These are phyloP conservation scores for Penicillium verrucosum DNA, from an alignment of 2,329 filamentous ascomycete genomes.

Conservation along the genomic window DNA sequence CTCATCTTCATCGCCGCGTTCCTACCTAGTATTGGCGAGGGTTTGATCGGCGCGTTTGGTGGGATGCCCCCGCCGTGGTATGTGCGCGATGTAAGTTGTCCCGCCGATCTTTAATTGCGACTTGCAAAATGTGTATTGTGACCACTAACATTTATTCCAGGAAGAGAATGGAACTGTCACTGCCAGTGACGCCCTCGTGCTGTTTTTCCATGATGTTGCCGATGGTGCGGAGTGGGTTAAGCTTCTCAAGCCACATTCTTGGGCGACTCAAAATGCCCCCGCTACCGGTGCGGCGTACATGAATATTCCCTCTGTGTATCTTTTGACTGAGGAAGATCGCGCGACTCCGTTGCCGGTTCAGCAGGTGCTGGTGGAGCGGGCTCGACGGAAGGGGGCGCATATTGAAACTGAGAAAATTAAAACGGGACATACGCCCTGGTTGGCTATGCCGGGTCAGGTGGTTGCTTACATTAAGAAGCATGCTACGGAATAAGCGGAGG, in stretches of 20 bases:
- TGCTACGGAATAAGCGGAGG: constrained; percentile 8
- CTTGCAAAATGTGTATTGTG: not conserved
- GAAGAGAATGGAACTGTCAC: constrained; percentile 25
- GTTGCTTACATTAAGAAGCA: constrained; percentile 20
- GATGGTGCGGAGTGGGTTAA: constrained; percentile 29
- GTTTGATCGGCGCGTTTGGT: constrained; percentile 30
- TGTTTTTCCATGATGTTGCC: constrained; percentile 35
- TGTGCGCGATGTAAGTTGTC: constrained; percentile 28
- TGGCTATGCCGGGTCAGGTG: constrained; percentile 23
- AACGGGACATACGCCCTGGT: constrained; percentile 31
- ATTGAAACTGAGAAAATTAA: constrained; percentile 31
- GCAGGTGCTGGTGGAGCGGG: constrained; percentile 32
- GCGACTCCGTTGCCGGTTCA: constrained; percentile 32
- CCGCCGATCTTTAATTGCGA: not conserved
- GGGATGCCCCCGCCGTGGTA: constrained; percentile 30
- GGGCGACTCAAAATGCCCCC: constrained; percentile 27
- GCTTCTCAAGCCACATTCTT: constrained; percentile 31
- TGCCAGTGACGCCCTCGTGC: constrained; percentile 21
- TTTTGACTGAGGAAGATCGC: constrained; percentile 31
- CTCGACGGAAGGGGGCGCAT: constrained; percentile 22
- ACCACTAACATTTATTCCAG: constrained; percentile 6
- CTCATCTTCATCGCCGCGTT: constrained; percentile 36
- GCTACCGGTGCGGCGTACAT: constrained; percentile 28
- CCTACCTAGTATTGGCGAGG: constrained; percentile 32
- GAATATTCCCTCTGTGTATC: constrained; percentile 25